Evolutionary conservation across 345 rosid species (phyloP), one percentile per base, ranked within the genome.

Genomic region (Corchorus capsularis): DNA sequence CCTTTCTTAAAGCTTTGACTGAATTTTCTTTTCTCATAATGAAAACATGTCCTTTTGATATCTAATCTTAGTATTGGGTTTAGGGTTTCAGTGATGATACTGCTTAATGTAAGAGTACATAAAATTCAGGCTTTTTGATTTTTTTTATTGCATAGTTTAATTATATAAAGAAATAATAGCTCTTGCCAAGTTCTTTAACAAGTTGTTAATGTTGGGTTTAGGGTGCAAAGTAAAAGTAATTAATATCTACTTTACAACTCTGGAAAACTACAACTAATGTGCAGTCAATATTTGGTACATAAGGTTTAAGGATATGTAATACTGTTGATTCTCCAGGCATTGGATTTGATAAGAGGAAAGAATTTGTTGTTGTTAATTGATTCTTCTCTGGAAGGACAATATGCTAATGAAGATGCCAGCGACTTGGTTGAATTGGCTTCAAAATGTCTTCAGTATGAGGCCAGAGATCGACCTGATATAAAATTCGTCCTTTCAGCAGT

Each of bases 341-440:
- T 91, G 79, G 94, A 91, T 81, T 75, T 91, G 80, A 89, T 91
- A 77, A 82, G 91, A 72, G 94, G 89, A 52, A 84, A 89, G 79
- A 91, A 89, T 80, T 62, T 86, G 7, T 78, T 82, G 55, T 72
- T 90, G 72, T 79, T 91, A 41, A 85, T 87, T 88, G 94, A 91
- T 81, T 91, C 94, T 45, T 91, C 92, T 66, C 81, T 91, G 76
- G 91, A 89, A 85, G 94, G 92, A 50, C 91, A 89, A 79, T 91
- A 89, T 81, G 86, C 86, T 4, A 85, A 86, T 81, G 94, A 89
- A 69, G 91, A 89, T 74, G 92, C 91, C 35, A 75, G 77, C 2
- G 85, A 70, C 52, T 81, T 91, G 82, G 91, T 91, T 55, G 91
- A 89, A 47, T 81, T 91, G 35, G 87, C 94, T 72, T 91, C 94